Percentiles rank a stretch among this genome's conserved stretches.
phyloP scores from a whole-genome alignment of 2,329 filamentous ascomycete species.

The Aspergillus terreus region DNA sequence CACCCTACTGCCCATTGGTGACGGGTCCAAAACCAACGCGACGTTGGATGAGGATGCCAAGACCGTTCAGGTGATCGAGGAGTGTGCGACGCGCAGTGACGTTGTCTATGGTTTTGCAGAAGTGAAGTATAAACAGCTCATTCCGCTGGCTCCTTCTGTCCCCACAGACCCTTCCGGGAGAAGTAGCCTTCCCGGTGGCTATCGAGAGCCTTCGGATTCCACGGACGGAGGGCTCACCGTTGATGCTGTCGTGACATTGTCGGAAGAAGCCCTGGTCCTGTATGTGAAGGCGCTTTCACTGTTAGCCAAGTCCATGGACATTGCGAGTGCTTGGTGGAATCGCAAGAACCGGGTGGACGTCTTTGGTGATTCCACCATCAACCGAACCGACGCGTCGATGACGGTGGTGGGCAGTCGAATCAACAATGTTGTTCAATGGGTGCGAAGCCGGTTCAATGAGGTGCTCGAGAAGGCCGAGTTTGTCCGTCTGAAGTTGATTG shows the following conservation, averaged over 20 bases:
- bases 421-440: conserved; percentile 94
- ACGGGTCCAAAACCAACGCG: conserved; percentile 58
- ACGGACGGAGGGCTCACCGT: conserved; percentile 77
- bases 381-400: conserved; percentile 43
- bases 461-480: conserved; percentile 94
- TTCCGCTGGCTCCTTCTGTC: conserved; percentile 74
- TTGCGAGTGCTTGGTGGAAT: conserved; percentile 88
- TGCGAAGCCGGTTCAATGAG: conserved; percentile 90
- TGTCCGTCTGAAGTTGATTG: conserved; percentile 80
- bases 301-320: conserved; percentile 91
- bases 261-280: conserved; percentile 89
- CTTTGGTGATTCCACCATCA: conserved; percentile 41
- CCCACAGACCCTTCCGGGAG: conserved; percentile 32
- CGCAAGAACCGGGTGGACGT: conserved; percentile 68
- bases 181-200: conserved; percentile 26
- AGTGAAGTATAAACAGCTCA: conserved; percentile 97
- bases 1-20: conserved; percentile 61
- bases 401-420: conserved; percentile 65
- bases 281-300: conserved; percentile 93
- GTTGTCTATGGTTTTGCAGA: conserved; percentile 97
- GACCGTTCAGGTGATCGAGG: conserved; percentile 79
- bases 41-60: conserved; percentile 74
- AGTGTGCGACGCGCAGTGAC: conserved; percentile 87
- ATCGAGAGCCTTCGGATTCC: conserved; percentile 39
- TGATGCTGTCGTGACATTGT: conserved; percentile 80